Base-by-base conservation (phyloP, 2,329 filamentous ascomycete species). In the Neonectria ditissima region DNA sequence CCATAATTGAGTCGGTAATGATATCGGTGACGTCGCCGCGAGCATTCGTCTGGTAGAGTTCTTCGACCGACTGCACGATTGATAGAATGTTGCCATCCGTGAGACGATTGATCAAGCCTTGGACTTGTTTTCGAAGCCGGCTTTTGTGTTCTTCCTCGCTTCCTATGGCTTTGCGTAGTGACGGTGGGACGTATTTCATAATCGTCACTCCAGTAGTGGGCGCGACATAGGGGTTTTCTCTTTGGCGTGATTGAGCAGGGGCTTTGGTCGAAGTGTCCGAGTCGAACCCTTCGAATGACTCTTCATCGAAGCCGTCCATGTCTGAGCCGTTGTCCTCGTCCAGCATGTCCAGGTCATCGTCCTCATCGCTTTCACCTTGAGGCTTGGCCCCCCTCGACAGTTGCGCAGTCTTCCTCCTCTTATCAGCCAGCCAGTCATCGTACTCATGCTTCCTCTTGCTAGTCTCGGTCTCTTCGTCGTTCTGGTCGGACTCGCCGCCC, bases 161-260 rank as follows among this genome's bases (percentile, higher is more conserved):
- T 1, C 86, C 83, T 3, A 86, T 79, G 34, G 85, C 81, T 69
- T 86, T 89, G 50, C 94, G 88, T 56, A 96, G 81, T 1, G 94
- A 97, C 3, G 95, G 96, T 1, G 96, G 95, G 3, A 97, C 86
- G 72, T 99, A 99, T 86, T 97, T 97, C 6, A 84, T 82, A 18
- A 82, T 75, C 43, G 81, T 77, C 16, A 76, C 73, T 20, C 80
- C 81, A 2, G 79, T 78, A 2, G 81, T 77, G 5, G 95, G 95
- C 3, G 95, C 91, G 54, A 95, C 83, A 70, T 97, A 98, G 5
- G 95, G 95, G 69, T 98, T 97, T 77, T 98, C 95, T 64, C 89
- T 86, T 61, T 84, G 78, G 65, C 82, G 84, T 65, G 82, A 83
- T 45, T 76, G 76, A n/a, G 76, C 67, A 30, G 77, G 75, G 55